Percentiles rank a stretch among this genome's conserved stretches.
These are phyloP conservation scores for Auricularia sp. DNA, from an alignment of 768 basidiomycete genomes.

Conservation along the genomic window DNA sequence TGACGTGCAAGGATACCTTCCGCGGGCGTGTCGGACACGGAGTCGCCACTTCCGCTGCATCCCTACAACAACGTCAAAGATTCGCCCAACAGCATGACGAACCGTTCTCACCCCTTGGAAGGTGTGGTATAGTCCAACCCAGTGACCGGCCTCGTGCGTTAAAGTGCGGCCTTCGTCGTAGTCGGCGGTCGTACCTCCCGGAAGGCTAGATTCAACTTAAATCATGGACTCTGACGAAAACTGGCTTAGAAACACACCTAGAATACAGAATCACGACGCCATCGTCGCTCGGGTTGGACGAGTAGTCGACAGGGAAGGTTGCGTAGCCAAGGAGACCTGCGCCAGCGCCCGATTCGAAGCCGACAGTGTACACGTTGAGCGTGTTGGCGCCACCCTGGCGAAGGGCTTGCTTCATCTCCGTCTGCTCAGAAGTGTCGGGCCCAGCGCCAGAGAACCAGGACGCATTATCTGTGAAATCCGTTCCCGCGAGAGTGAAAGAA, in stretches of 20 bases:
- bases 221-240: no score
- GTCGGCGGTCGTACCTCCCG: conserved; percentile 14
- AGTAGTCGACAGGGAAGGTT: conserved; percentile 13
- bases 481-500: conserved; percentile 10
- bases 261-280: conserved; percentile 26
- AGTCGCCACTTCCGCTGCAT: conserved; percentile 9
- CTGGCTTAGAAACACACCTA: conserved; percentile 18
- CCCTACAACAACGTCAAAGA: background rate
- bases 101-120: conserved; percentile 22
- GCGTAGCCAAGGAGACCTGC: conserved; percentile 32
- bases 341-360: conserved; percentile 13
- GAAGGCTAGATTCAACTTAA: conserved; percentile 13
- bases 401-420: conserved; percentile 27
- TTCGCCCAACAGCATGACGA: background rate
- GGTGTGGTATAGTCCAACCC: conserved; percentile 31
- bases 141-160: conserved; percentile 15
- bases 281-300: conserved; percentile 20
- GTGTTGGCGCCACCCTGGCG: conserved; percentile 16
- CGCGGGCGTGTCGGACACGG: conserved; percentile 12
- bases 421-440: conserved; percentile 19
- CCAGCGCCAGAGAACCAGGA: conserved; percentile 17
- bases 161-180: background rate
- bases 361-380: conserved; percentile 31
- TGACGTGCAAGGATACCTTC: conserved; percentile 21
- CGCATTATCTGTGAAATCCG: conserved; percentile 11